Evolutionary conservation across 768 basidiomycete species (phyloP), one percentile per base, ranked within the genome.

Genomic region (Macrocybe gigantea): DNA sequence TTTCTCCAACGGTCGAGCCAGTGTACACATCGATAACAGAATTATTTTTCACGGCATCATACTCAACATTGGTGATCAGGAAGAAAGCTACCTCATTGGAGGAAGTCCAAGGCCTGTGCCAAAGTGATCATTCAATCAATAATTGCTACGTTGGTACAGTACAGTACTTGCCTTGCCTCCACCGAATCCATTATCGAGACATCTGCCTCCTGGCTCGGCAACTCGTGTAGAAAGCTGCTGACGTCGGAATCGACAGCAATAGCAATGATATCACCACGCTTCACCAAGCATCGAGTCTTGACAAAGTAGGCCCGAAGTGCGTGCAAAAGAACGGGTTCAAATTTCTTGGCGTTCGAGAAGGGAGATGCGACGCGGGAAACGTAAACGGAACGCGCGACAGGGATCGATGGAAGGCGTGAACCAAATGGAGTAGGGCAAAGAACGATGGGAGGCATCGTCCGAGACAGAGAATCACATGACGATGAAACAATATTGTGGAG

Each of bases 341-440:
- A 85, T 32, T 65, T 60, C 38, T 80, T 79, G 60, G 80, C 78
- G 9, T 74, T 80, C 1, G 88, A 81, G 47, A 82, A 64, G 1
- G 88, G 83, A 0, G 90, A 88, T 0, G 87, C 80, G 6, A 96
- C 71, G n/a, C 89, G 80, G 1, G 90, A 86, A 44, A 96, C 70
- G 1, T 85, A 88, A 14, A 94, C 66, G 1, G 78, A 68, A 45
- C 68, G 70, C 6, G 92, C 93, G 13, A 65, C 77, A 2, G 92
- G 90, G 30, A 93, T 69, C 6, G 73, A 64, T 30, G 83, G 83
- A 46, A 69, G 65, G 5, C 69, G 65, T 7, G 77, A 71, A 10
- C 83, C 83, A 54, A 85, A 83, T 5, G 85, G 81, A 50, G 78
- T 81, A 4, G 78, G 63, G 3, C 68, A 69, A 41, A 85, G 59